Base-by-base conservation (phyloP, 768 basidiomycete genomes). In the Cystobasidium tubakii region DNA sequence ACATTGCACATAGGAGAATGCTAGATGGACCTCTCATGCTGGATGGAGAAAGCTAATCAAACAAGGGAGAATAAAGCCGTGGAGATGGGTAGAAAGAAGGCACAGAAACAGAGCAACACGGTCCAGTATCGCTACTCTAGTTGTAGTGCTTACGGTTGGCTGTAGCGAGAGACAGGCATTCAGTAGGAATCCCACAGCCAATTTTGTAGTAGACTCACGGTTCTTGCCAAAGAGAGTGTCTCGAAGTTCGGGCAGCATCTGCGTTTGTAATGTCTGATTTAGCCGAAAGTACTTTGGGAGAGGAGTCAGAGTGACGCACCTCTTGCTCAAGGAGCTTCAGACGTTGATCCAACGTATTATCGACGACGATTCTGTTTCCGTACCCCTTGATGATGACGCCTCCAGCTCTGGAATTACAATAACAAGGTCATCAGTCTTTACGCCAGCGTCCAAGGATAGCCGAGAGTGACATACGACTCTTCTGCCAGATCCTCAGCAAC, bases 161-260 rank as follows among this genome's bases (percentile, higher is more conserved):
- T 71, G 54, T 55, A 25, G 12, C 6, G 53, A 29, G 34, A 21
- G 25, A 23, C n/a, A 33, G 7, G 21, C 25, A n/a, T 29, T 62
- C 57, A 62, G 57, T 12, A 19, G 9, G 3, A 7, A 64, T 25
- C 39, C 7, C 15, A 64, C 25, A 3, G 3, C 10, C 34, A 29
- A n/a, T n/a, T n/a, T n/a, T 27, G 25, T 64, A 10, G 23, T 10
- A 36, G 15, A 36, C 69, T 33, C 29, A 71, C 69, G 85, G 82
- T 97, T 97, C 44, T 85, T 82, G n/a, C 95, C 95, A 77, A 95
- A 98, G 55, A 98, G 84, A 78, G 92, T 89, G 76, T 85, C 85
- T 77, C 95, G 85, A 77, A 99, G 92, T 83, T 97, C 94, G 1
- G 95, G 95, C 29, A 99, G 84, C 95, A 97, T 97, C 91, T 95